Evolutionary conservation across 306 rosid genomes (phyloP).

Genomic region (Ormosia semicastrata): DNA sequence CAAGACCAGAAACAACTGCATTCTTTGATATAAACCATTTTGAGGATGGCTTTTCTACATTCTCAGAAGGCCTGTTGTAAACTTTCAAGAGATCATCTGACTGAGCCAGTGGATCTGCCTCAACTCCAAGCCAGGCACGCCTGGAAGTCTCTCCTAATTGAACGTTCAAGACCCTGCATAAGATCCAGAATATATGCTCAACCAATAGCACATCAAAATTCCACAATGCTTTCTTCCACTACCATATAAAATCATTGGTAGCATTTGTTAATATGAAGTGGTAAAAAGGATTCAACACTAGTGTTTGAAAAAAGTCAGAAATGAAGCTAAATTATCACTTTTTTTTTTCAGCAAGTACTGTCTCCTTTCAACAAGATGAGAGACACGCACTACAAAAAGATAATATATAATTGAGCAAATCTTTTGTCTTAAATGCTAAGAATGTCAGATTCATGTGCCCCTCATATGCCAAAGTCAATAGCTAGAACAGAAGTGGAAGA

Average conservation of each 20-base stretch:
- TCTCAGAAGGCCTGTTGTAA: conserved; percentile 76
- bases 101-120: conserved; percentile 86
- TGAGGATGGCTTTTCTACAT: conserved; percentile 51
- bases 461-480: not conserved
- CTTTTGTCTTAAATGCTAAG: not conserved
- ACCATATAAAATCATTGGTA: not conserved
- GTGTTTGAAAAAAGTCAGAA: not conserved
- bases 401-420: not conserved
- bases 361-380: conserved; percentile 12
- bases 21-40: conserved; percentile 98
- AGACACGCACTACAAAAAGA: not conserved
- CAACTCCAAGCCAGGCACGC: conserved; percentile 95
- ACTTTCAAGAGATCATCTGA: conserved; percentile 77
- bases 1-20: conserved; percentile 92
- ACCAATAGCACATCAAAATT: not conserved
- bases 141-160: conserved; percentile 91
- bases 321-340: not conserved
- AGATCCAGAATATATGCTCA: conserved; percentile 21
- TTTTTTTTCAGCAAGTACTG: not conserved
- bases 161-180: conserved; percentile 72
- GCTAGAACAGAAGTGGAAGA: not conserved
- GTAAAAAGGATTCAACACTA: not conserved
- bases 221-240: not conserved
- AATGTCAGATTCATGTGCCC: not conserved
- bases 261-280: not conserved